Base-by-base conservation (phyloP, 805 yeast genomes). In the Debaryomyces hansenii region DNA sequence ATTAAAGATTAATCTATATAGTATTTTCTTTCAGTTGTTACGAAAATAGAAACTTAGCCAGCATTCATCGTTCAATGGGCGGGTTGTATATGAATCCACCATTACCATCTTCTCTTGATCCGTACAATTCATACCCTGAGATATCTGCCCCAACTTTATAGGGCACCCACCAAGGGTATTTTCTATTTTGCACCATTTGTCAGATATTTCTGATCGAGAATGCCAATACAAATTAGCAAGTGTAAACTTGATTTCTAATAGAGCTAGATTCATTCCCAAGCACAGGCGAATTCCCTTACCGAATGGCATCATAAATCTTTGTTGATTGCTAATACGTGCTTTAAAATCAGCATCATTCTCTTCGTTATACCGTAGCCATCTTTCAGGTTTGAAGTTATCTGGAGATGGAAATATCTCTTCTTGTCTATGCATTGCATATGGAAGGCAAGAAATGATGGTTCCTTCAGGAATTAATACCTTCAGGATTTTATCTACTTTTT, bases 241-340 rank as follows among this genome's bases (percentile, higher is more conserved):
- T 16, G 18, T 16, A 4, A 16, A 16, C 18, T 16, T 16, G 18
- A 85, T 82, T 57, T 84, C 90, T 36, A 79, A 77, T 15, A 78
- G 62, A 0, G 90, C 90, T 35, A 85, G 59, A 57, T 85, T 74
- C 81, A 82, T 77, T 1, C 92, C 91, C 44, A 84, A 66, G 56
- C 92, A 85, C 90, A 84, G 84, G 51, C 90, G 67, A 16, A 82
- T 72, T 2, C 91, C 92, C 35, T 82, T 78, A 1, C 91, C 90
- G 67, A 86, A 85, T 0, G 86, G 82, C 75, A 84, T 77, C 73
- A 84, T 77, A 53, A 72, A 70, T 43, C 68, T 73, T 46, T 73
- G 70, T 80, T 82, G 84, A 7, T 44, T 45, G 44, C 64, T 72
- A 29, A 77, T 55, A 34, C 84, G 57, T 5, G 46, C 51, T 5